These are phyloP conservation scores for Globisporangium middletonii DNA, from an alignment of 352 stramenopile species.

Conservation along the genomic window DNA sequence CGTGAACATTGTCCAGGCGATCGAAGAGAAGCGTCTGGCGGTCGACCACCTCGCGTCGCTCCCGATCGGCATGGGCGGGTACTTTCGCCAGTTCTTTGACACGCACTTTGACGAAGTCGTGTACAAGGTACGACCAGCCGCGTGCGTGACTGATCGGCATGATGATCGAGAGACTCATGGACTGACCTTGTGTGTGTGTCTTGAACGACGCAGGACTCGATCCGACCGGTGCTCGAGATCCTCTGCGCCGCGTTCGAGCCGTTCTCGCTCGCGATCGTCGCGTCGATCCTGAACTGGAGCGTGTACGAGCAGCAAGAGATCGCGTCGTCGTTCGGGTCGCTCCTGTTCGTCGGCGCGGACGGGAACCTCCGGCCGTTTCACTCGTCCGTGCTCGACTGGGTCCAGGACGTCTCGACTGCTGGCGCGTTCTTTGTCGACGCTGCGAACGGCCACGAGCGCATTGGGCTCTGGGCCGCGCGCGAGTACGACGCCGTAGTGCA, in stretches of 20 bases:
- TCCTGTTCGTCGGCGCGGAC: slow-evolving; percentile 48
- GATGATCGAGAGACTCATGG: neutral
- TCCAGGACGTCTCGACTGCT: slow-evolving; percentile 43
- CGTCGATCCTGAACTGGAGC: slow-evolving; percentile 46
- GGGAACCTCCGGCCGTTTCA: slow-evolving; percentile 59
- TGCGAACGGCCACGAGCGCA: slow-evolving; percentile 43
- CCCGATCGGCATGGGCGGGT: slow-evolving; percentile 57
- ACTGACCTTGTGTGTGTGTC: neutral
- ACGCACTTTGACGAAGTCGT: slow-evolving; percentile 48
- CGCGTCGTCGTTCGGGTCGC: slow-evolving; percentile 36
- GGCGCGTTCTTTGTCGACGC: slow-evolving; percentile 49
- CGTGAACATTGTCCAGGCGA: slow-evolving; percentile 65
- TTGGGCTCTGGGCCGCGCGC: slow-evolving; percentile 51
- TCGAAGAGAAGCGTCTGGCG: slow-evolving; percentile 41
- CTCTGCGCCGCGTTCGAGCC: slow-evolving; percentile 65
- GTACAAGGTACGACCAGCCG: slow-evolving; percentile 29
- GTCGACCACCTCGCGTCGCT: slow-evolving; percentile 47
- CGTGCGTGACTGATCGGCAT: neutral
- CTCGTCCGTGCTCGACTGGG: slow-evolving; percentile 68
- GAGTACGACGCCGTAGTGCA: slow-evolving; percentile 47
- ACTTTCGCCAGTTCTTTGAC: slow-evolving; percentile 65
- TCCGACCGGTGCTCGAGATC: slow-evolving; percentile 65
- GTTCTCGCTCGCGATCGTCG: slow-evolving; percentile 33
- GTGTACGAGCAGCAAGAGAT: slow-evolving; percentile 60
- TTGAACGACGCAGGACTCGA: slow-evolving; percentile 15